A percentile compares a stretch with the other conserved stretches of the same genome.
These are phyloP conservation scores for Apophysomyces elegans DNA, from an alignment of 371 early-diverging fungal genomes.

Conservation along the genomic window DNA sequence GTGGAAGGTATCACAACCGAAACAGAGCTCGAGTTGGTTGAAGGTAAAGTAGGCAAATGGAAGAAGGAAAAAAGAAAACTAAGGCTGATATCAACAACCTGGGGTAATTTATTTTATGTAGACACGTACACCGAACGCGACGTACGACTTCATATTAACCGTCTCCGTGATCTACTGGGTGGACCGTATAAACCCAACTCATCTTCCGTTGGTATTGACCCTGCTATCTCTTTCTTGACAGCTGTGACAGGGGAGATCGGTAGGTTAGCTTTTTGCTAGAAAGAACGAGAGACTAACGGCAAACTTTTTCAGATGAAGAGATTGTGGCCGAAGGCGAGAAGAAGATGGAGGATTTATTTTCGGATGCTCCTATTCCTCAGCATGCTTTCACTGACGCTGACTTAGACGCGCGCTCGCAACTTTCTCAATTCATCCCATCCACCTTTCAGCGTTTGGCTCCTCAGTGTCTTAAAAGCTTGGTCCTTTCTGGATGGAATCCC, in stretches of 20 bases:
- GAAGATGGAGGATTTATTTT: constrained; percentile 47
- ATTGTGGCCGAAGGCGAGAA: constrained; percentile 42
- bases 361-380: constrained; percentile 48
- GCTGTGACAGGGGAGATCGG: constrained; percentile 68
- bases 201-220: constrained; percentile 75
- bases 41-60: constrained; percentile 56
- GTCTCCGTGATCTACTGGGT: constrained; percentile 84
- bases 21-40: constrained; percentile 66
- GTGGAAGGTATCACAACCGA: constrained; percentile 77
- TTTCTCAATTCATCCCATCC: constrained; percentile 62
- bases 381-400: constrained; percentile 66
- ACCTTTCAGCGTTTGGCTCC: constrained; percentile 59
- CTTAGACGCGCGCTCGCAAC: constrained; percentile 49
- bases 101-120: constrained; percentile 15
- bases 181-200: constrained; percentile 76
- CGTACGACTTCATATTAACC: constrained; percentile 85
- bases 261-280: constrained; percentile 27
- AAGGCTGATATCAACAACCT: not conserved
- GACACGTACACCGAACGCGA: constrained; percentile 90
- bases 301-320: constrained; percentile 39
- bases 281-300: not conserved
- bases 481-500: constrained; percentile 92
- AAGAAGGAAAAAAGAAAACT: not conserved
- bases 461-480: constrained; percentile 75
- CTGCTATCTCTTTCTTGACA: constrained; percentile 71